Base-by-base conservation (phyloP, 2,329 filamentous ascomycete species). In the Chaetomium olivaceum region DNA sequence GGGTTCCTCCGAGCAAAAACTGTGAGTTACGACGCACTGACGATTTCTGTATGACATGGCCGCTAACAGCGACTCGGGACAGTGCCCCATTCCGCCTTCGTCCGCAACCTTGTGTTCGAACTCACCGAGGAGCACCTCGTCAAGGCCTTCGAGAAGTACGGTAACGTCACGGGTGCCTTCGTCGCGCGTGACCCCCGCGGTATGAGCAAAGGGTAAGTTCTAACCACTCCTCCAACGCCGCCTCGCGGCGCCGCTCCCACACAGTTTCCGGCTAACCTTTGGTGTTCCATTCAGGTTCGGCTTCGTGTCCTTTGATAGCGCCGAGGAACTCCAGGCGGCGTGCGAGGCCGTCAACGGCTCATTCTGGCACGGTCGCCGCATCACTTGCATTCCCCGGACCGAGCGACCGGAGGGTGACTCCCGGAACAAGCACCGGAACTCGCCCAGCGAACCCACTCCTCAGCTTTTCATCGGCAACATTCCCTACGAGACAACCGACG, bases 401-500 rank as follows among this genome's bases (percentile, higher is more conserved):
- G 54, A 60, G 31, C 14, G 8, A 11, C 9, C 11, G 21, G n/a
- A 12, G 16, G 6, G 6, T 29, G 27, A 29, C 3, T 8, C 23
- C 21, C 16, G 33, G 14, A 19, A 3, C 12, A 21, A 5, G 11
- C 54, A 54, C 1, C 21, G 29, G 19, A 57, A 55, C 21, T 31
- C 46, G 1, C 59, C 60, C 57, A 36, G 12, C 8, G 51, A 61
- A 46, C 76, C 76, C 19, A 74, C 73, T 16, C 33, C 36, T n/a
- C 71, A 69, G 48, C 72, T 96, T 39, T 96, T 90, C 81, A 86
- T 97, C 71, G 92, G 92, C 71, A 95, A 95, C 80, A 87, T 97
- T 78, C 88, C 91, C 12, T 95, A 91, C 75, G 91, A 96, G 79
- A 90, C 93, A 80, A 91, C 90, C 9, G 92, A 96, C 74, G 85